These are phyloP conservation scores for Fusarium sp. DNA, from an alignment of 2,329 filamentous ascomycete species.

Conservation along the genomic window DNA sequence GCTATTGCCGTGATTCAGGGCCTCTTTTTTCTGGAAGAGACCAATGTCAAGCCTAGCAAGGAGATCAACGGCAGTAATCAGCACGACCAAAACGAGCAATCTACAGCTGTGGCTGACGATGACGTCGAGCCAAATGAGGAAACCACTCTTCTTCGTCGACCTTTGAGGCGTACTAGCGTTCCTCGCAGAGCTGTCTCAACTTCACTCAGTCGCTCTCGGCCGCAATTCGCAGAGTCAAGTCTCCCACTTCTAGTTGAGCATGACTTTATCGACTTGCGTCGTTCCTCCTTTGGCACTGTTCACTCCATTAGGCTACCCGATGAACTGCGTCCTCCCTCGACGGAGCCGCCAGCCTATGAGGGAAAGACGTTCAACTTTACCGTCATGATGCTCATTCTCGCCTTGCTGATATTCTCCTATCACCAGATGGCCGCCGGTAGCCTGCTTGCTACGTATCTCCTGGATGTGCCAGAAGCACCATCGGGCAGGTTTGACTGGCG, in stretches of 20 bases:
- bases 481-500: slow-evolving; percentile 54
- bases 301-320: slow-evolving; percentile 52
- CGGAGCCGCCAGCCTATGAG: slow-evolving; percentile 1
- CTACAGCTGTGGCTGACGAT: slow-evolving; percentile 33
- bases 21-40: slow-evolving; percentile 69
- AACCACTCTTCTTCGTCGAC: slow-evolving; percentile 28
- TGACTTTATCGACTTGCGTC: slow-evolving; percentile 39
- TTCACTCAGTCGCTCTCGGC: slow-evolving; percentile 33
- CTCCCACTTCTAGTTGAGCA: slow-evolving; percentile 36
- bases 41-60: slow-evolving; percentile 39
- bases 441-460: slow-evolving; percentile 57
- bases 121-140: slow-evolving; percentile 35
- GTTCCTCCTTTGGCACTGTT: slow-evolving; percentile 57
- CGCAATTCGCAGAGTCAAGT: slow-evolving; percentile 38
- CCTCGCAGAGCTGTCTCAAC: slow-evolving; percentile 29
- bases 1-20: slow-evolving; percentile 73
- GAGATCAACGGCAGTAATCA: neutral
- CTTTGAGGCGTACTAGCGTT: slow-evolving; percentile 27
- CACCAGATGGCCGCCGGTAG: slow-evolving; percentile 60
- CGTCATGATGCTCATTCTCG: slow-evolving; percentile 50
- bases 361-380: slow-evolving; percentile 53
- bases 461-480: slow-evolving; percentile 48
- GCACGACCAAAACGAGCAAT: slow-evolving; percentile 35
- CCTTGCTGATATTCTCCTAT: slow-evolving; percentile 56
- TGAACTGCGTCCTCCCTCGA: slow-evolving; percentile 30